Evolutionary conservation across 208 protist genomes (phyloP), one percentile per base, ranked within the genome.

Genomic region (Leishmania mexicana): DNA sequence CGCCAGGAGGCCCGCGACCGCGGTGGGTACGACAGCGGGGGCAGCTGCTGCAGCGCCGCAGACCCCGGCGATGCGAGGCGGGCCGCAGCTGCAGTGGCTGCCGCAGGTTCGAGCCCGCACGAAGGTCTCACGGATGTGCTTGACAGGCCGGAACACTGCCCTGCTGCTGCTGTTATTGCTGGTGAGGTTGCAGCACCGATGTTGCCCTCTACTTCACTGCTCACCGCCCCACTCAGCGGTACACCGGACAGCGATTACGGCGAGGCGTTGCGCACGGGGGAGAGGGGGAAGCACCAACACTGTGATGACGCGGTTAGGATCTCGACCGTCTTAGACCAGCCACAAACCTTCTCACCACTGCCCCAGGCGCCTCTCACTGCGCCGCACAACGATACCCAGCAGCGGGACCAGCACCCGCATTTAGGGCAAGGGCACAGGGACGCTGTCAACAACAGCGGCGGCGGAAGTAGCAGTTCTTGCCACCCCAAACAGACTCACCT

Each of bases 1-100:
- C 83, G 83, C 4, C 76, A 80, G 60, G 83, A 87, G 58, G 84
- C 67, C 60, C 76, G 79, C 78, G 75, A 70, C 31, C 60, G 75
- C 21, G 80, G 62, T 35, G 35, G 21, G 57, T 71, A 78, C 40
- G 83, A 83, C 38, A 67, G 8, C 31, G 71, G 72, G 65, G 79
- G 78, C 17, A 83, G 78, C 19, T 31, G 64, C 70, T 21, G 47
- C 45, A 73, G 68, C 40, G 2, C 13, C 45, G 21, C 21, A 17
- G 68, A n/a, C 28, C 68, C 10, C 42, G 24, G 10, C 19, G 68
- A 73, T 38, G 38, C 68, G 28, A 35, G 7, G 13, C 21, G 28
- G 68, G 42, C 42, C 35, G 40, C 3, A 2, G 65, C 38, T 45
- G 17, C 65, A n/a, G 42, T 10, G 40, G 68, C 42, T 35, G 5